These are phyloP conservation scores for Penicillium sp. DNA, from an alignment of 2,329 filamentous ascomycete genomes.

Conservation along the genomic window DNA sequence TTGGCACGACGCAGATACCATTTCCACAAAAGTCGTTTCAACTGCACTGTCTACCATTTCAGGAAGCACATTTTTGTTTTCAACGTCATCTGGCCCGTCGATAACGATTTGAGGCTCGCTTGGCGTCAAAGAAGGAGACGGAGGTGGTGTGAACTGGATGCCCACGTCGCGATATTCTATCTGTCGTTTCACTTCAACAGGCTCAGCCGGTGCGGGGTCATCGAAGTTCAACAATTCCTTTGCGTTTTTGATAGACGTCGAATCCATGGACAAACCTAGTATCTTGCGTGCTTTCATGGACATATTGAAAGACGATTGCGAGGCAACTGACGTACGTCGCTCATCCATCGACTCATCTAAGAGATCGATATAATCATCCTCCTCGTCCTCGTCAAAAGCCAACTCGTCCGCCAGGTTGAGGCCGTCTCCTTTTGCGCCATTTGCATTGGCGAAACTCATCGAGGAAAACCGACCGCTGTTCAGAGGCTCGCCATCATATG, in stretches of 20 bases:
- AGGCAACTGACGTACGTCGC: slow-evolving; percentile 41
- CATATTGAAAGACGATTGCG: slow-evolving; percentile 31
- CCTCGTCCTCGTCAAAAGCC: slow-evolving; percentile 71
- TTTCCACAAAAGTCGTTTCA: slow-evolving; percentile 29
- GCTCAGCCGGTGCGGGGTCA: slow-evolving; percentile 28
- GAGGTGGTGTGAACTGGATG: slow-evolving; percentile 77
- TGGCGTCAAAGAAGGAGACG: slow-evolving; percentile 55
- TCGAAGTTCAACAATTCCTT: not conserved
- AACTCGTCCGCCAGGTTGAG: slow-evolving; percentile 87
- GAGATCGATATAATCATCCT: slow-evolving; percentile 65
- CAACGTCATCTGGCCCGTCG: slow-evolving; percentile 21
- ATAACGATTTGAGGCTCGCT: slow-evolving; percentile 14
- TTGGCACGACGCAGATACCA: slow-evolving; percentile 42
- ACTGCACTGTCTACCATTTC: slow-evolving; percentile 28
- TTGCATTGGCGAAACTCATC: slow-evolving; percentile 53
- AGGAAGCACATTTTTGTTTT: not conserved
- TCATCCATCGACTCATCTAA: slow-evolving; percentile 67
- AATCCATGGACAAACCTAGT: slow-evolving; percentile 41
- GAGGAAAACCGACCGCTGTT: slow-evolving; percentile 68
- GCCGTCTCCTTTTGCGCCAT: slow-evolving; percentile 58
- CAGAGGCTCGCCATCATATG: slow-evolving; percentile 44
- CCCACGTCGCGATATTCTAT: slow-evolving; percentile 68
- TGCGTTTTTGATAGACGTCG: slow-evolving; percentile 18
- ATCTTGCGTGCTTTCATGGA: slow-evolving; percentile 43
- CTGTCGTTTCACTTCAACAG: slow-evolving; percentile 48